phyloP scores from a whole-genome alignment of 495 filamentous ascomycete genomes.

The Friedmanniomyces endolithicus region DNA sequence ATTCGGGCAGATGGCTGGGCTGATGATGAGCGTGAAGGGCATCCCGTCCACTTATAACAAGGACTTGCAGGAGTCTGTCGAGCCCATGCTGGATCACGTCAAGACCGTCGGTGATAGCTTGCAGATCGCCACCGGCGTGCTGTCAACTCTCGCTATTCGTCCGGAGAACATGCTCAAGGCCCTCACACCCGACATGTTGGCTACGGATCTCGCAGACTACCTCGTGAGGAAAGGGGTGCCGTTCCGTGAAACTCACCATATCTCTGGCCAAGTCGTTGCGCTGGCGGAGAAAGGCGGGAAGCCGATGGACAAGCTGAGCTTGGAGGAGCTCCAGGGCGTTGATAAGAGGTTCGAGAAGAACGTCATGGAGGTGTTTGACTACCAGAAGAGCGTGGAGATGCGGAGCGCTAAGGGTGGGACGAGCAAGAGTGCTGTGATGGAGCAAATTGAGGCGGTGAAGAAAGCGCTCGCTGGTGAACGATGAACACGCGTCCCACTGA shows the following conservation, averaged over 20 bases:
- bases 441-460: constrained; percentile 67
- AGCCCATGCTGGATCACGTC: constrained; percentile 77
- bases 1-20: constrained; percentile 78
- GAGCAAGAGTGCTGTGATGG: constrained; percentile 56
- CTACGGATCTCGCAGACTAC: constrained; percentile 73
- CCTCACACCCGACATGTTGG: constrained; percentile 50
- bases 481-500: too few species aligned
- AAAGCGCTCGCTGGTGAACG: constrained; percentile 17
- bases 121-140: constrained; percentile 70
- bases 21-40: constrained; percentile 80
- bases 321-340: constrained; percentile 58
- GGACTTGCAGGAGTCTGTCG: constrained; percentile 81
- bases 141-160: constrained; percentile 51
- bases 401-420: constrained; percentile 72
- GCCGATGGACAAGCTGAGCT: constrained; percentile 64
- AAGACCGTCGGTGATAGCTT: constrained; percentile 79
- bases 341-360: constrained; percentile 67
- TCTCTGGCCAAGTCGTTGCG: constrained; percentile 69
- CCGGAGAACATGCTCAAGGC: constrained; percentile 69
- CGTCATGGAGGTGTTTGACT: constrained; percentile 63
- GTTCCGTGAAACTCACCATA: constrained; percentile 79
- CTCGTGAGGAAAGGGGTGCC: constrained; percentile 78
- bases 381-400: constrained; percentile 78
- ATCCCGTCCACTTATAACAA: constrained; percentile 91
- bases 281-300: constrained; percentile 55